Base-by-base conservation (phyloP, 192 early-diverging fungal species). In the Coemansia sp. region DNA sequence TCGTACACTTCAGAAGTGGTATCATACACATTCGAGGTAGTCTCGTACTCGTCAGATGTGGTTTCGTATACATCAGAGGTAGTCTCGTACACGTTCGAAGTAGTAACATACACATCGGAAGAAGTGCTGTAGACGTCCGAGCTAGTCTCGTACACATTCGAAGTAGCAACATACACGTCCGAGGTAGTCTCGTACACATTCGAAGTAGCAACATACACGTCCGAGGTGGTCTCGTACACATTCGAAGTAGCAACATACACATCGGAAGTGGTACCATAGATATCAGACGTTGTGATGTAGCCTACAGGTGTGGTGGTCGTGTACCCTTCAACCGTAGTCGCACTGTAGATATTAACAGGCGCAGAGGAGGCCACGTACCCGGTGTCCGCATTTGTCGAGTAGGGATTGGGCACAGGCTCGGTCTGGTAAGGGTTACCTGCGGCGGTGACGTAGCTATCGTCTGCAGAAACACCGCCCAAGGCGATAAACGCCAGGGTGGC, bases 41-140 rank as follows among this genome's bases (percentile, higher is more conserved):
- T 60, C 6, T 14, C 46, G 13, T 71, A 66, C 33, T 57, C 52
- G 19, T 65, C 63, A 10, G 69, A 61, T 0, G 67, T 57, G 19
- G 60, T 60, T 0, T 34, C 45, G 59, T 70, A 70, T 0, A 33
- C 35, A 32, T 49, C 54, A 0, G 66, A 61, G 13, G 66, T 56
- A 8, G 53, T 55, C 0, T 54, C 40, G 54, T 61, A 57, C 15
- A 62, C 42, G 48, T 54, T 59, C 17, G 66, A 60, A 0, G 62
- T 61, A 14, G 55, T 57, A 1, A 10, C 35, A 35, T 69, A 69
- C 2, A 46, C 41, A 10, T 55, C 53, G 0, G 70, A 66, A 11
- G 62, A 19, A 3, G 67, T 61, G 9, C 13, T 17, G 25, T 62
- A 62, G 1, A 57, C 36, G 11, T 63, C 48, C 5, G 62, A 29